Evolutionary conservation across 2,329 filamentous ascomycete species (phyloP), one percentile per base, ranked within the genome.

Genomic region (Colletotrichum echinochloae): DNA sequence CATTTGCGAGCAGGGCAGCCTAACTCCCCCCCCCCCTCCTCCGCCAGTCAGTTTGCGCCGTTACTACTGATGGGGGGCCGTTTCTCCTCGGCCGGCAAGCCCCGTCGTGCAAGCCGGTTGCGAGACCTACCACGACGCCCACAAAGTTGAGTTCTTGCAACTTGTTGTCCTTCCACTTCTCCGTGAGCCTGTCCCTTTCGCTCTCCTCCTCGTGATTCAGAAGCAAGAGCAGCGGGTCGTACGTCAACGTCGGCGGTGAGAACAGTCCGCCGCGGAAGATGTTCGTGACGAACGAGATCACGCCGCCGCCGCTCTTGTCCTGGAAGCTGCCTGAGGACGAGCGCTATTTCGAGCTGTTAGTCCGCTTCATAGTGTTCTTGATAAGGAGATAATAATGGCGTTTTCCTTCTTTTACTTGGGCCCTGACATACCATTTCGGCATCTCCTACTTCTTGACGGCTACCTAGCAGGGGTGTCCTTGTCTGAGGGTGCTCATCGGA

Each of bases 121-220:
- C 35, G 9, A 9, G 16, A 41, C 55, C 2, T 26, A 67, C 71
- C 77, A 83, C 81, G 52, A 82, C 78, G 60, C 81, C 81, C 14
- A 83, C 77, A 54, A 83, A 83, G 70, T 77, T 82, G 33, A 83
- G 73, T 66, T 83, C 81, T 63, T 79, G 77, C 4, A 83, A 70
- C 65, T 80, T 81, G 70, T 81, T 79, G 57, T 81, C 79, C 39
- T 76, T 75, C 81, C 81, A 83, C 61, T 71, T 72, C 20, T 78
- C 70, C 0, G 81, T 83, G 18, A 83, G 74, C 14, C 75, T 69
- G 61, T 83, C 78, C 48, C 75, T 75, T 20, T 62, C 33, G 18
- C 18, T 23, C 20, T 35, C 6, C 6, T 68, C 65, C 1, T 60
- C 33, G n/a, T 68, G 56, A 11, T 68, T 68, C 37, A 68, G 41